These are phyloP conservation scores for Discostella stelligeroides DNA, from an alignment of 108 stramenopile genomes.

Conservation along the genomic window DNA sequence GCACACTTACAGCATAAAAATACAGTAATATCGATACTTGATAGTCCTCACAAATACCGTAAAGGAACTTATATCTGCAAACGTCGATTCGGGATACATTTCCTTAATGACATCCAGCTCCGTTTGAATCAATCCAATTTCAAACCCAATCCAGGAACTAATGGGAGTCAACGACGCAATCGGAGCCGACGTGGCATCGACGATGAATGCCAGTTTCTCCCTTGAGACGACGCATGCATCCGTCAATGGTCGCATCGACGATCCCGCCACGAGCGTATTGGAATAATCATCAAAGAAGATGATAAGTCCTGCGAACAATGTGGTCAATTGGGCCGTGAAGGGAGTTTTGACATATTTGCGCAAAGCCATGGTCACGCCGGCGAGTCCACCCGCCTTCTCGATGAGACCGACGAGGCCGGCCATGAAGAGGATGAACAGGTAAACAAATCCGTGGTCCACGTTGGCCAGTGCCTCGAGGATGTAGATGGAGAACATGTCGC, in stretches of 20 bases:
- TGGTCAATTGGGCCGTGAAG: conserved; percentile 47
- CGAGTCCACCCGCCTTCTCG: conserved; percentile 57
- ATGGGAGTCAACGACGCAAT: conserved; percentile 60
- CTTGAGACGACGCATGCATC: conserved; percentile 51
- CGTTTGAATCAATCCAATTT: conserved; percentile 51
- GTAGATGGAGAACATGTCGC: conserved; percentile 51
- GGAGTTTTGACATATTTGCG: conserved; percentile 38
- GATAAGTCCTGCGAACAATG: conserved; percentile 44
- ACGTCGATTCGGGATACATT: conserved; percentile 24
- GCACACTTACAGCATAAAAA: conserved; percentile 53
- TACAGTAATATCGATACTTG: conserved; percentile 63
- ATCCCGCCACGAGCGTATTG: conserved; percentile 60
- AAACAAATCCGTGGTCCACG: conserved; percentile 20
- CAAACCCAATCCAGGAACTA: conserved; percentile 66
- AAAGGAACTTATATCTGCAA: conserved; percentile 49
- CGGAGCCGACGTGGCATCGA: conserved; percentile 65
- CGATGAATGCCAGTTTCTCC: conserved; percentile 68
- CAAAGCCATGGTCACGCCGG: conserved; percentile 44
- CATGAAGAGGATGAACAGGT: conserved; percentile 40
- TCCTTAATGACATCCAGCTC: conserved; percentile 50
- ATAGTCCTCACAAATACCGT: conserved; percentile 64
- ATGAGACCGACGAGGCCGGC: conserved; percentile 58
- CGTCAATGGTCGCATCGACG: conserved; percentile 51
- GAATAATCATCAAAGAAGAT: conserved; percentile 68
- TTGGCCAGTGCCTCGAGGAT: conserved; percentile 51